A percentile compares a stretch with the other conserved stretches of the same genome.
These are phyloP conservation scores for Pelargonium australe DNA, from an alignment of 441 rosid species.

Conservation along the genomic window DNA sequence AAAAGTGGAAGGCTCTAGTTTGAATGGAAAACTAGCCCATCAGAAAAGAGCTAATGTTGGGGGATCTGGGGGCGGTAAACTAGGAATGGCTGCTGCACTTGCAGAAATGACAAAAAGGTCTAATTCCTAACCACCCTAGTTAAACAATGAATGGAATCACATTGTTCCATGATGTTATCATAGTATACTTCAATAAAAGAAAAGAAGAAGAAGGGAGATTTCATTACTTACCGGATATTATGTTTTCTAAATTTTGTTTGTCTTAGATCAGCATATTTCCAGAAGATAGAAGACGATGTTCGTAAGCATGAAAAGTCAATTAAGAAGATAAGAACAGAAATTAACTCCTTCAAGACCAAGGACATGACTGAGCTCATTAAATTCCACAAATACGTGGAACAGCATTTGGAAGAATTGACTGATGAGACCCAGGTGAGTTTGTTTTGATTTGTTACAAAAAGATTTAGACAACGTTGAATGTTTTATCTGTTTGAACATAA, in stretches of 20 bases:
- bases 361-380: constrained; percentile 16
- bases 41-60: constrained; percentile 3
- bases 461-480: neutral
- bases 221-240: no score
- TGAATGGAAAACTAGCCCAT: constrained; percentile 11
- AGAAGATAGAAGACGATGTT: constrained; percentile 17
- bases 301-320: neutral
- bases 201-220: no score
- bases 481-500: neutral
- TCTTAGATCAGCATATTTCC: constrained; percentile 19
- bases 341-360: constrained; percentile 12
- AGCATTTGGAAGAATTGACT: constrained; percentile 12
- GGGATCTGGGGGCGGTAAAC: constrained; percentile 7
- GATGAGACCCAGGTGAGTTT: constrained; percentile 16
- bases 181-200: neutral
- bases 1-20: constrained; percentile 58
- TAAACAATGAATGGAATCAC: no score
- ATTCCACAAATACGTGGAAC: constrained; percentile 12
- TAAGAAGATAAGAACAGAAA: constrained; percentile 9
- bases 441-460: neutral
- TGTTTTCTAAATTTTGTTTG: neutral
- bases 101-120: constrained; percentile 19
- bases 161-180: no score
- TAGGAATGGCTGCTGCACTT: constrained; percentile 17
- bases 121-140: neutral